Evolutionary conservation across 2,329 filamentous ascomycete genomes (phyloP), one percentile per base, ranked within the genome.

Genomic region (Ophiostoma montium): DNA sequence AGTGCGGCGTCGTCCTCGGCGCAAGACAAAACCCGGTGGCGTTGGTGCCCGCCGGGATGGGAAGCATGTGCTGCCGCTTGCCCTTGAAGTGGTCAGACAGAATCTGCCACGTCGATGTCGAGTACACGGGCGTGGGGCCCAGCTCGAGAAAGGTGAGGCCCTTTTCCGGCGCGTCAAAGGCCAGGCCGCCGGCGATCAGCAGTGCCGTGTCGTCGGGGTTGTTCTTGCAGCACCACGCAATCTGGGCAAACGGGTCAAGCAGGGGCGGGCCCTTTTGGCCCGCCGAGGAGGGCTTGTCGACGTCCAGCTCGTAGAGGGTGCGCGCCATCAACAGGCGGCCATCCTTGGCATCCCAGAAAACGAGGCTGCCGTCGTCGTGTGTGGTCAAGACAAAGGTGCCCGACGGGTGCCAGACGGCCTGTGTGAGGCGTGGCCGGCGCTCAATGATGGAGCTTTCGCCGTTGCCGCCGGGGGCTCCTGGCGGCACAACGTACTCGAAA

Each of bases 181-280:
- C 70, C 53, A 83, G 76, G 5, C 92, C 92, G 30, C 92, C 92
- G 2, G 88, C 85, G 49, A 98, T 75, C 35, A 98, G 67, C 21
- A 98, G 71, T 2, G 82, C 90, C 16, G 88, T 96, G 59, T 98
- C 90, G 59, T 98, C 92, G 0, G 88, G 84, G 59, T 96, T 94
- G 52, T 82, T 75, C 62, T 95, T 95, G 50, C 86, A 90, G 65
- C 92, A 98, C 92, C 92, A 98, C 1, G 81, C 76, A 50, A 96
- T 79, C 54, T 80, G 81, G 53, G 78, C 77, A 52, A 90, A 84
- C 0, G 87, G 86, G 49, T 86, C 82, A 53, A 84, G 82, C 13
- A 82, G 65, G 15, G 72, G 71, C 38, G 80, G 71, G 2, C 31
- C 39, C 1, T 70, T 71, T 3, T 72, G 65, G 3, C 32, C 35